Percentiles rank a stretch among this genome's conserved stretches.
These are phyloP conservation scores for Hermanozyma aechmeae DNA, from an alignment of 805 yeast species.

Conservation along the genomic window DNA sequence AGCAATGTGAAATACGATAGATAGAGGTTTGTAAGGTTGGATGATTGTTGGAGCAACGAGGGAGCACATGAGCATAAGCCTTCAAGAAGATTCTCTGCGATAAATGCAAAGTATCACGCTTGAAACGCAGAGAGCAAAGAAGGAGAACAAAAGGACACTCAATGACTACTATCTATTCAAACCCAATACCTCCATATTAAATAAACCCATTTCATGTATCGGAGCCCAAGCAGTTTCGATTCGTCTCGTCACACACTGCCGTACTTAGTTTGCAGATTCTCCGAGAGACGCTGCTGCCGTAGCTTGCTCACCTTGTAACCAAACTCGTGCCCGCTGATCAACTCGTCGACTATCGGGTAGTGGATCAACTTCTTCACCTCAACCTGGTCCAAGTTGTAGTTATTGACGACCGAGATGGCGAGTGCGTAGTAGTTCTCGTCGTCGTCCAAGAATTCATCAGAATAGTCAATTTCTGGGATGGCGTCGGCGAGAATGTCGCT, in stretches of 20 bases:
- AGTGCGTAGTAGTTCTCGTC: slow-evolving; percentile 26
- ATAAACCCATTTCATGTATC: slow-evolving; percentile 1
- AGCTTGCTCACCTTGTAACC: slow-evolving; percentile 24
- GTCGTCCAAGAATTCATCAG: slow-evolving; percentile 24
- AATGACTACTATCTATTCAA: not conserved
- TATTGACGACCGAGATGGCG: slow-evolving; percentile 17
- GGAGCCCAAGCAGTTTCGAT: not conserved
- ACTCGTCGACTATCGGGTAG: slow-evolving; percentile 36
- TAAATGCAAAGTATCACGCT: no score
- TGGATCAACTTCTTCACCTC: slow-evolving; percentile 27
- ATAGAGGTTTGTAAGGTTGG: no score
- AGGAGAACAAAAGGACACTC: not conserved
- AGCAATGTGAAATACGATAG: no score
- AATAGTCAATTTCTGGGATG: slow-evolving; percentile 17
- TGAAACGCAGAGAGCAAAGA: not conserved
- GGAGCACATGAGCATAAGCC: no score
- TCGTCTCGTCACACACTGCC: slow-evolving; percentile 8
- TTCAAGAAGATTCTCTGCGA: no score
- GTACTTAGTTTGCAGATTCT: slow-evolving; percentile 5
- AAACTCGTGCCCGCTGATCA: slow-evolving; percentile 1
- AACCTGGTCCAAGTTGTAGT: slow-evolving; percentile 16
- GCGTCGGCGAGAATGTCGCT: slow-evolving; percentile 13
- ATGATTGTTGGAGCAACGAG: no score
- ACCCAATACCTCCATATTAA: slow-evolving; percentile 21
- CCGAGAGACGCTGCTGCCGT: slow-evolving; percentile 16